These are phyloP conservation scores for Pseudocercospora vitis DNA, from an alignment of 2,329 filamentous ascomycete species.

Conservation along the genomic window DNA sequence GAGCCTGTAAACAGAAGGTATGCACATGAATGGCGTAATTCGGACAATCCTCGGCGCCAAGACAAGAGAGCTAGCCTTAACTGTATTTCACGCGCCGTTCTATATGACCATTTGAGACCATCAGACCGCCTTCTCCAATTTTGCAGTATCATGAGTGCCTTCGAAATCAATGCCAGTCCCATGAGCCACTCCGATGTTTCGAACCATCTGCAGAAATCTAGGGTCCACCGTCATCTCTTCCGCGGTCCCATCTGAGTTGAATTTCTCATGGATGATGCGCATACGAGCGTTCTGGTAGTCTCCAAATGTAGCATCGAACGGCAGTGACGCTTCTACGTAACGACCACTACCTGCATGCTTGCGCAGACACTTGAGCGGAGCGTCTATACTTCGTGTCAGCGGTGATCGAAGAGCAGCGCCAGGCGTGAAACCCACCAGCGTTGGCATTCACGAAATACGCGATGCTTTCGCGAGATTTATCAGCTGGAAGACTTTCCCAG, in stretches of 20 bases:
- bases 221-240: neutral
- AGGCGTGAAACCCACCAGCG: neutral
- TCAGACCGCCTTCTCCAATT: too few species aligned
- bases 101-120: too few species aligned
- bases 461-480: slow-evolving; percentile 7
- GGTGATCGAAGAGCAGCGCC: neutral
- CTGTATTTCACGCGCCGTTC: too few species aligned
- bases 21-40: neutral
- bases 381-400: neutral
- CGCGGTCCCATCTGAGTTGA: slow-evolving; percentile 1
- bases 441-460: slow-evolving; percentile 8
- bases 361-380: neutral
- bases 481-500: neutral
- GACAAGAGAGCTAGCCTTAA: too few species aligned
- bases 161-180: slow-evolving; percentile 5
- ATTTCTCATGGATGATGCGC: slow-evolving; percentile 5
- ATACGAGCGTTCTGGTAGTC: slow-evolving; percentile 9
- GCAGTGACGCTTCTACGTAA: neutral
- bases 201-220: slow-evolving; percentile 1
- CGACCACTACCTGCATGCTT: neutral
- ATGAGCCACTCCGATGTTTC: slow-evolving; percentile 1
- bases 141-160: slow-evolving; percentile 8
- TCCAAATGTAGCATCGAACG: slow-evolving; percentile 6
- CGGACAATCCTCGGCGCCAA: too few species aligned
- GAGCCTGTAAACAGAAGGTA: neutral